Conservation (phyloP, 306 rosid genomes). For the Cyclanthera cordifolia region DNA sequence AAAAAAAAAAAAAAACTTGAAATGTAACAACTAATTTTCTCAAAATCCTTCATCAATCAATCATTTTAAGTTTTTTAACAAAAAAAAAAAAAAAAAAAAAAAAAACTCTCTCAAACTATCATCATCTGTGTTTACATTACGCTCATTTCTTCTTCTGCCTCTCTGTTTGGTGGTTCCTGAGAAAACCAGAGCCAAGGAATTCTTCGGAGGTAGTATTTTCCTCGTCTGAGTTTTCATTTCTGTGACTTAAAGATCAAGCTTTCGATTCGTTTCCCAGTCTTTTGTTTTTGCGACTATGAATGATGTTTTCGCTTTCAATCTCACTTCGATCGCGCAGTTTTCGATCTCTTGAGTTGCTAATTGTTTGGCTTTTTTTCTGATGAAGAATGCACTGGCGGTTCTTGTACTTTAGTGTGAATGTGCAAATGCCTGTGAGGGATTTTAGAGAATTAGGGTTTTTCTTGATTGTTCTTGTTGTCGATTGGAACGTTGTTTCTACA, state of each 20-base stretch:
- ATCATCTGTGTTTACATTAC: background rate
- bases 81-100: no score
- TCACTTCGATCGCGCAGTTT: background rate
- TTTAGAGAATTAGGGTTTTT: slow-evolving; percentile 12
- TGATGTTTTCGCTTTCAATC: background rate
- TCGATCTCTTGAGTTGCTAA: background rate
- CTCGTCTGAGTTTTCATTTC: background rate
- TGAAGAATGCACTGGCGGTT: background rate
- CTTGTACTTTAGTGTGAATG: background rate
- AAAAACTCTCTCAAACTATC: background rate
- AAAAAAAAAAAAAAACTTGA: no score
- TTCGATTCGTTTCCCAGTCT: background rate
- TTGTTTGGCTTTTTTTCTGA: background rate
- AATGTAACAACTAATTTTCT: no score
- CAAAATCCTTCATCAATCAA: slow-evolving; percentile 3
- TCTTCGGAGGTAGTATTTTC: background rate
- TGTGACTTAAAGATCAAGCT: background rate
- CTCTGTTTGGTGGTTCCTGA: background rate
- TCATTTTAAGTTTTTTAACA: slow-evolving; percentile 8
- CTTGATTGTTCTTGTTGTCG: background rate
- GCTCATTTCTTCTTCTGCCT: background rate
- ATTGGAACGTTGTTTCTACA: no score
- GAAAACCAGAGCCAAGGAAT: background rate
- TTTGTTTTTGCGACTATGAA: background rate
- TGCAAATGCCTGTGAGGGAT: background rate